Conservation (phyloP, 495 filamentous ascomycete species). For the Schizothecium vesticola region DNA sequence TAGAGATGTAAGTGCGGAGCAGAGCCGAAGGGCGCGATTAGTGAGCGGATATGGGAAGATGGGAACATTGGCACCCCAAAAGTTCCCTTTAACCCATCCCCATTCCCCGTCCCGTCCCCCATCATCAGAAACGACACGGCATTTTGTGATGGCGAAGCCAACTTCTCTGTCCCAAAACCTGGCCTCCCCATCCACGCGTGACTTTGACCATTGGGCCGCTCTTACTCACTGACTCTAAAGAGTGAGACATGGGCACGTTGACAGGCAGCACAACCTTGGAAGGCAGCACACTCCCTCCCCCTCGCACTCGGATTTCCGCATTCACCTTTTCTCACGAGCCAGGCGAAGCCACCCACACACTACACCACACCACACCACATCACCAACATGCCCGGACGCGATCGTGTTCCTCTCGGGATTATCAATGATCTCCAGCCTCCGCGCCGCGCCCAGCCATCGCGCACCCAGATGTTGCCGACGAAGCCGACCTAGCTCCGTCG, state of each 20-base stretch:
- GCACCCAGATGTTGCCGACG: background rate
- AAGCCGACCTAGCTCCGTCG: background rate
- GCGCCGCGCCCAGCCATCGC: background rate
- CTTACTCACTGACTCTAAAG: background rate
- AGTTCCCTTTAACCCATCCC: background rate
- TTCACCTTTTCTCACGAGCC: background rate
- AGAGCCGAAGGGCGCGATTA: background rate
- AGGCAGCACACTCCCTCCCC: slow-evolving; percentile 10
- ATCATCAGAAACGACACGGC: background rate
- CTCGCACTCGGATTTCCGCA: background rate
- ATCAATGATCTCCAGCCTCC: background rate
- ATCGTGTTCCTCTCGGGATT: background rate
- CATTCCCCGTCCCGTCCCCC: background rate
- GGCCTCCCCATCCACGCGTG: background rate
- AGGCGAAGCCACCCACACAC: background rate
- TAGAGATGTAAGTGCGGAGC: background rate
- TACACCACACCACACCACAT: background rate
- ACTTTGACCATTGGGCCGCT: background rate
- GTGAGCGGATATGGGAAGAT: background rate
- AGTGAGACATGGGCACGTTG: background rate
- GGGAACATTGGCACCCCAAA: background rate
- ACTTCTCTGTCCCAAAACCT: background rate
- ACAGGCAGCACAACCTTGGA: background rate
- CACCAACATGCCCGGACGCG: background rate
- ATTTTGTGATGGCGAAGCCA: background rate